Percentiles rank a stretch among this genome's conserved stretches.
Evolutionary conservation across 2,329 filamentous ascomycete species (phyloP).

Genomic region (Colletotrichum sp.): DNA sequence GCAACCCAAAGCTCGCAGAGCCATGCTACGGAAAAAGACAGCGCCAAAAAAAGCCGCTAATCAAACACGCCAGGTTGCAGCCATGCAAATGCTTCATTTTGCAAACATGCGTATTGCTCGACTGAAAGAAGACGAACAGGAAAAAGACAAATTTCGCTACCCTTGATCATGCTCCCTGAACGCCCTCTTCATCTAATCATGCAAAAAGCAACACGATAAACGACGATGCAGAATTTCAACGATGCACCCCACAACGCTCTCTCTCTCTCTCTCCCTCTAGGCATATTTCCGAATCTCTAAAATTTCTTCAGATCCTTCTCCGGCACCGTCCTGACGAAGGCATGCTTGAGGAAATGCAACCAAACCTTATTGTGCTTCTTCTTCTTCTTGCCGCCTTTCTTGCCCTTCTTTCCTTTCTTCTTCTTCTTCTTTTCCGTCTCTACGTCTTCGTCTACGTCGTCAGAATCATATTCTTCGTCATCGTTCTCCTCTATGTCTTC

Average conservation of each 20-base stretch:
- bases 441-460: slow-evolving; percentile 30
- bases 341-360: slow-evolving; percentile 77
- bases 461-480: slow-evolving; percentile 24
- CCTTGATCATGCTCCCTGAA: not conserved
- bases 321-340: slow-evolving; percentile 78
- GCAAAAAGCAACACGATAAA: not conserved
- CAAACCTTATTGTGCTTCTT: slow-evolving; percentile 71
- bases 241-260: not conserved
- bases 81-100: not conserved
- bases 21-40: not conserved
- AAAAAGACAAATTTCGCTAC: not conserved
- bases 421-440: slow-evolving; percentile 47
- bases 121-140: not conserved
- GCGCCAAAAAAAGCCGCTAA: not conserved
- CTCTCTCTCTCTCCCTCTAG: not conserved
- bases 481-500: slow-evolving; percentile 27
- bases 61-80: not conserved
- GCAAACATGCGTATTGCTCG: not conserved
- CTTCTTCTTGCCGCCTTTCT: slow-evolving; percentile 57
- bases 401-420: slow-evolving; percentile 47
- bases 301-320: slow-evolving; percentile 66
- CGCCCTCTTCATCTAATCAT: slow-evolving; percentile 1
- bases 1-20: not conserved
- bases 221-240: not conserved
- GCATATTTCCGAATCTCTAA: not conserved